Conservation (phyloP, 495 filamentous ascomycete species). For the Endocarpon pusillum region DNA sequence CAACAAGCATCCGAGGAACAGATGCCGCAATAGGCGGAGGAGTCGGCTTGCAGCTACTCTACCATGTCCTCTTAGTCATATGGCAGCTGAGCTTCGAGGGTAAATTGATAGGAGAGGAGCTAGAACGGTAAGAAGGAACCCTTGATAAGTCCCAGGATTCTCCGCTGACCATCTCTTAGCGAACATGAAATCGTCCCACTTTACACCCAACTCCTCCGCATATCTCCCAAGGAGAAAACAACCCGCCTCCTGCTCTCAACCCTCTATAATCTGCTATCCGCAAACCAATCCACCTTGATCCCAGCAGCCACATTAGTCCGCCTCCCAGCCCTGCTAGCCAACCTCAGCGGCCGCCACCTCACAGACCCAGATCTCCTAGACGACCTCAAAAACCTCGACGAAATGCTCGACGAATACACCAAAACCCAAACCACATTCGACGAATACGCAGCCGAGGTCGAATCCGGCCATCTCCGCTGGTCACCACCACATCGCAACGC, state of each 20-base stretch:
- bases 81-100: constrained; percentile 97
- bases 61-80: constrained; percentile 78
- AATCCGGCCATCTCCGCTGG: constrained; percentile 83
- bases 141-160: not conserved
- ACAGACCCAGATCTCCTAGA: constrained; percentile 80
- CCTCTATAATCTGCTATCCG: constrained; percentile 62
- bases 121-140: constrained; percentile 48
- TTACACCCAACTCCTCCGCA: constrained; percentile 72
- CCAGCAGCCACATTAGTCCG: constrained; percentile 67
- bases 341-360: constrained; percentile 65
- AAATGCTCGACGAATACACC: constrained; percentile 81
- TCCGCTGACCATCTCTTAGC: constrained; percentile 26
- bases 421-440: constrained; percentile 95
- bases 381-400: constrained; percentile 57
- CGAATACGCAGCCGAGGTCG: constrained; percentile 80
- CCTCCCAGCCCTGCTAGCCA: constrained; percentile 64
- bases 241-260: constrained; percentile 82
- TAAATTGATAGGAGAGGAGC: constrained; percentile 60
- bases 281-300: constrained; percentile 61
- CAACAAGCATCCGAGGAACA: constrained; percentile 33
- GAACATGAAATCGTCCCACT: constrained; percentile 85
- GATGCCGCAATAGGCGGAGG: constrained; percentile 59
- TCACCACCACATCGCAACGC: constrained; percentile 83
- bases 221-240: constrained; percentile 96
- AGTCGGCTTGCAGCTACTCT: constrained; percentile 83